Percentiles rank a stretch among this genome's conserved stretches.
phyloP scores from a whole-genome alignment of 352 stramenopile genomes.

The Pythium brachiatum region DNA sequence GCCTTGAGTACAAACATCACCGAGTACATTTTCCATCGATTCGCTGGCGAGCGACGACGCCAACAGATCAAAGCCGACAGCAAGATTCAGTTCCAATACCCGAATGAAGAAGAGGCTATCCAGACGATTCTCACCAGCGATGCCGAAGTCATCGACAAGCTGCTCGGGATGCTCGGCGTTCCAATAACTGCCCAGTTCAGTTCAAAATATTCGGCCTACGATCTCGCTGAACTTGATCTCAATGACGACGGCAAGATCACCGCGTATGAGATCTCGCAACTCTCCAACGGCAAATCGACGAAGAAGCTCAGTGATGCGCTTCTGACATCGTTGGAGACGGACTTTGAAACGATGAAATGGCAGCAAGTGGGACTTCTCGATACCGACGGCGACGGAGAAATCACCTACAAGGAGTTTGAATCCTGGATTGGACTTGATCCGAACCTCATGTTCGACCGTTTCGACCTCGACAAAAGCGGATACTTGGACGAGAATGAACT shows the following conservation, averaged over 20 bases:
- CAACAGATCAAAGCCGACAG: constrained; percentile 42
- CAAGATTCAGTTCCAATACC: constrained; percentile 40
- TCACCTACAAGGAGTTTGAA: constrained; percentile 72
- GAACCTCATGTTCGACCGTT: constrained; percentile 78
- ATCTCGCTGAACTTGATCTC: constrained; percentile 65
- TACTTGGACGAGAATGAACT: constrained; percentile 85
- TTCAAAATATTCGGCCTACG: constrained; percentile 68
- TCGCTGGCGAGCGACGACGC: constrained; percentile 46
- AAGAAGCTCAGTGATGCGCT: constrained; percentile 46
- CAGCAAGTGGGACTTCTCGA: constrained; percentile 50
- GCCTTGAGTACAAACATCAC: constrained; percentile 93
- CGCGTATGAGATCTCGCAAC: constrained; percentile 43
- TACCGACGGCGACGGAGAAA: constrained; percentile 42
- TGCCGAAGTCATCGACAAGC: constrained; percentile 50
- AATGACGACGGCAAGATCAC: constrained; percentile 75
- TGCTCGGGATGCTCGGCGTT: constrained; percentile 66
- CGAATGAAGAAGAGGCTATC: constrained; percentile 51
- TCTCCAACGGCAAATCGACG: constrained; percentile 25
- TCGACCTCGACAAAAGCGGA: constrained; percentile 83
- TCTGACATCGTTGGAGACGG: constrained; percentile 35
- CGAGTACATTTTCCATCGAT: constrained; percentile 67
- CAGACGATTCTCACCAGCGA: constrained; percentile 51
- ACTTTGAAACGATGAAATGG: constrained; percentile 68
- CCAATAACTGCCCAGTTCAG: constrained; percentile 52
- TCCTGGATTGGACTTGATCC: constrained; percentile 67